These are phyloP conservation scores for Physcia stellaris DNA, from an alignment of 495 filamentous ascomycete genomes.

Conservation along the genomic window DNA sequence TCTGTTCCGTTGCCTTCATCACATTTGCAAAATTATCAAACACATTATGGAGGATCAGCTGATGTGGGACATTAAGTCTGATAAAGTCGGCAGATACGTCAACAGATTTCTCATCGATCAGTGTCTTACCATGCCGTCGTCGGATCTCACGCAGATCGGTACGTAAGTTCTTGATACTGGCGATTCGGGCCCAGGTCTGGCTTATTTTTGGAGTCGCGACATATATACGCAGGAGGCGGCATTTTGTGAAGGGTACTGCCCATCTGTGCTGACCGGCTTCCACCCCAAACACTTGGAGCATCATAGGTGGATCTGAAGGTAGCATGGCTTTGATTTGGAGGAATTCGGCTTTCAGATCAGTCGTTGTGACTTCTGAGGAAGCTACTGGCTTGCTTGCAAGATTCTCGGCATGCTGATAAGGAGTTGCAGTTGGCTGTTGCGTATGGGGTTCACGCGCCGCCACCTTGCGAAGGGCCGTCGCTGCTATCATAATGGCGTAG, in stretches of 20 bases:
- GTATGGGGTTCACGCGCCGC: constrained; percentile 36
- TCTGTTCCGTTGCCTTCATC: constrained; percentile 72
- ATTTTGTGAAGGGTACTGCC: constrained; percentile 61
- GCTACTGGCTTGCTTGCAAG: background rate
- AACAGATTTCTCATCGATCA: constrained; percentile 66
- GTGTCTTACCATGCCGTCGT: constrained; percentile 44
- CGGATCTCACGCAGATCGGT: constrained; percentile 66
- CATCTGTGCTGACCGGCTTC: constrained; percentile 77
- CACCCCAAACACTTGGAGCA: constrained; percentile 74
- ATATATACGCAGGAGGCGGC: constrained; percentile 68
- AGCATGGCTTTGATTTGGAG: constrained; percentile 80
- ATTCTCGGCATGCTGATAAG: background rate
- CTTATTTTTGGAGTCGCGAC: constrained; percentile 71
- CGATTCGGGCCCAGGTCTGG: constrained; percentile 68
- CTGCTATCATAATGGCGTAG: constrained; percentile 76
- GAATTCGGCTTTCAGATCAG: constrained; percentile 66
- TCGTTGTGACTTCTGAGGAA: constrained; percentile 50
- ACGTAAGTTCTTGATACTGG: constrained; percentile 67
- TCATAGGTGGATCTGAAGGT: constrained; percentile 74
- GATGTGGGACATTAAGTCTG: constrained; percentile 82
- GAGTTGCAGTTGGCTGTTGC: background rate
- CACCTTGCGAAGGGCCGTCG: constrained; percentile 59
- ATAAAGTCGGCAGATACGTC: constrained; percentile 79
- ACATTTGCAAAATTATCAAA: constrained; percentile 87
- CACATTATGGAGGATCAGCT: constrained; percentile 78